These are phyloP conservation scores for Lophiostoma macrostomum DNA, from an alignment of 495 filamentous ascomycete species.

Conservation along the genomic window DNA sequence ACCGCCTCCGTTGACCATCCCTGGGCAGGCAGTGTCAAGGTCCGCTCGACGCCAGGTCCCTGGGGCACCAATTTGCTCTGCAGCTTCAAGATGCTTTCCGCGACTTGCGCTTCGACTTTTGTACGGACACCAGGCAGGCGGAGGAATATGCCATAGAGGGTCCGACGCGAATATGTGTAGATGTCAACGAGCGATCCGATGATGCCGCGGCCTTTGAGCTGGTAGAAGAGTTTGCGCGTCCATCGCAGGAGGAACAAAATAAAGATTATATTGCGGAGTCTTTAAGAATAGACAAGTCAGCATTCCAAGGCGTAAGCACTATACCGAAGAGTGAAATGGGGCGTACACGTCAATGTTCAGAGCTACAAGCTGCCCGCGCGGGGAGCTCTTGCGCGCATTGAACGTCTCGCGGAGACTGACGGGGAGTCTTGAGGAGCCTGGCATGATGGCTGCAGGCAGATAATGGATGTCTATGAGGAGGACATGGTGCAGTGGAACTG, in stretches of 20 bases:
- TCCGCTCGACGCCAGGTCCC: slow-evolving; percentile 68
- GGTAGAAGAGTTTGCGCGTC: slow-evolving; percentile 73
- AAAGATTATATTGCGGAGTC: slow-evolving; percentile 85
- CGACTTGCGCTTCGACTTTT: slow-evolving; percentile 77
- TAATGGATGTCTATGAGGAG: too few species aligned
- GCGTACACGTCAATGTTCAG: slow-evolving; percentile 76
- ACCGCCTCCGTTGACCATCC: slow-evolving; percentile 80
- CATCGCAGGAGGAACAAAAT: slow-evolving; percentile 85
- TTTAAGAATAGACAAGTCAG: slow-evolving; percentile 38
- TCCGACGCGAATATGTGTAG: slow-evolving; percentile 65
- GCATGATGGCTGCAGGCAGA: too few species aligned
- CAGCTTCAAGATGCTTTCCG: slow-evolving; percentile 68
- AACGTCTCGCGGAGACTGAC: slow-evolving; percentile 64
- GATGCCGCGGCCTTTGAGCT: slow-evolving; percentile 83
- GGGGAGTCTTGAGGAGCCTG: slow-evolving; percentile 63
- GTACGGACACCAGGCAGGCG: slow-evolving; percentile 77
- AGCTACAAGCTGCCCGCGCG: slow-evolving; percentile 44
- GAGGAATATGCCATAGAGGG: slow-evolving; percentile 81
- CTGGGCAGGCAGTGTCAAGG: slow-evolving; percentile 76
- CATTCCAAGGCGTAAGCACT: background rate
- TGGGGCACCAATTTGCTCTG: slow-evolving; percentile 75
- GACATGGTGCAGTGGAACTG: too few species aligned
- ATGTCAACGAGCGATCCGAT: slow-evolving; percentile 72
- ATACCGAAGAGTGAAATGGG: background rate
- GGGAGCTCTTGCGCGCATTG: slow-evolving; percentile 52